These are phyloP conservation scores for Teunomyces pallodes DNA, from an alignment of 805 yeast species.

Conservation along the genomic window DNA sequence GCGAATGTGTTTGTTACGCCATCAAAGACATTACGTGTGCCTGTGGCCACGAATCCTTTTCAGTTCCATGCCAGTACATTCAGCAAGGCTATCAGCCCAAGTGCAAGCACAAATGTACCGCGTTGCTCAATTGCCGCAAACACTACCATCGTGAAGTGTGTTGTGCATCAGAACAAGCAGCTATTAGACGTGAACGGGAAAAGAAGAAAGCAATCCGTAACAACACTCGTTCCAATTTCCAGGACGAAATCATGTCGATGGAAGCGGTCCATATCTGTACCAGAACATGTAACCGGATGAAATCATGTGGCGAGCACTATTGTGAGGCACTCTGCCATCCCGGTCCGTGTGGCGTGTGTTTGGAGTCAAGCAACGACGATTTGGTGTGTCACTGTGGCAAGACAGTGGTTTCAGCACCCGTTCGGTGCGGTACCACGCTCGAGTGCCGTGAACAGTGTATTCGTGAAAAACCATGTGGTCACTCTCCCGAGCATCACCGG, in stretches of 20 bases:
- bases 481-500: constrained; percentile 60
- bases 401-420: constrained; percentile 77
- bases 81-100: constrained; percentile 51
- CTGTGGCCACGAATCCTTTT: constrained; percentile 57
- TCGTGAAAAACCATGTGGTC: constrained; percentile 65
- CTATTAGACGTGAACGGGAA: constrained; percentile 54
- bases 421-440: constrained; percentile 72
- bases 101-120: constrained; percentile 72
- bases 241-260: constrained; percentile 54
- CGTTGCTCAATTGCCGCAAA: constrained; percentile 72
- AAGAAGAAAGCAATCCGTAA: constrained; percentile 50
- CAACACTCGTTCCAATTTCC: constrained; percentile 35
- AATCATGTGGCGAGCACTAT: constrained; percentile 60
- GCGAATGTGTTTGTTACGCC: constrained; percentile 67
- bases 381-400: constrained; percentile 77
- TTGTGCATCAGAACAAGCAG: constrained; percentile 65
- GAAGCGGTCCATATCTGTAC: constrained; percentile 78
- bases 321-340: constrained; percentile 74
- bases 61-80: constrained; percentile 63
- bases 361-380: constrained; percentile 79
- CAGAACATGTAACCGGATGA: constrained; percentile 56
- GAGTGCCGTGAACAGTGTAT: constrained; percentile 66
- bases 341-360: constrained; percentile 78
- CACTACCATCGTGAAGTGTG: constrained; percentile 72
- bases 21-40: constrained; percentile 53